These are phyloP conservation scores for Mallotus nudiflorus DNA, from an alignment of 345 rosid species.

Conservation along the genomic window DNA sequence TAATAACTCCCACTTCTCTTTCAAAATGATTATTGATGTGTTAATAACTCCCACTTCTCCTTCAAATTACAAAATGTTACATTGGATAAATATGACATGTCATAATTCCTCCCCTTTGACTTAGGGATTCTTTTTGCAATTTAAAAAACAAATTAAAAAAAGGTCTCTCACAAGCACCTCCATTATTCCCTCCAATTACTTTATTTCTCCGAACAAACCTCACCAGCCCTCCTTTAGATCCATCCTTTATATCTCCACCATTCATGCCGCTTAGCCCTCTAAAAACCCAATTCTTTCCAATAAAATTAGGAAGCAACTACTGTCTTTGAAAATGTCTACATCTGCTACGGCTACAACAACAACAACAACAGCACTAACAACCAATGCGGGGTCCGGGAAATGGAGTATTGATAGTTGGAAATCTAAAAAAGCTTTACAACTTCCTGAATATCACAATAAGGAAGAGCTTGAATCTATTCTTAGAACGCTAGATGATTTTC, in stretches of 20 bases:
- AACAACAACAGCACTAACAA: background rate
- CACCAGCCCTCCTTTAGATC: constrained; percentile 8
- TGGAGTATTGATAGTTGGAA: constrained; percentile 33
- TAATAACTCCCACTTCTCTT: too few relatives aligned
- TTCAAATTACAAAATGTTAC: too few relatives aligned
- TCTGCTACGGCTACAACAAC: constrained; percentile 1
- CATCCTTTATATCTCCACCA: constrained; percentile 17
- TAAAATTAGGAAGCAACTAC: constrained; percentile 1
- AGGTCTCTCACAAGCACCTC: constrained; percentile 19
- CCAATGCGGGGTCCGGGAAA: constrained; percentile 15
- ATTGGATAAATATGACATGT: too few relatives aligned
- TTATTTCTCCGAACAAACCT: background rate
- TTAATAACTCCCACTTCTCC: too few relatives aligned
- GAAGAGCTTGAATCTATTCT: constrained; percentile 27
- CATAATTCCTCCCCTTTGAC: too few relatives aligned
- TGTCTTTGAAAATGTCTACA: too few relatives aligned
- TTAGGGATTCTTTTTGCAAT: too few relatives aligned
- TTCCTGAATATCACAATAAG: constrained; percentile 25
- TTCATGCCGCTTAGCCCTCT: constrained; percentile 22
- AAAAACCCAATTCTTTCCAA: constrained; percentile 12
- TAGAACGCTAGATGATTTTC: constrained; percentile 27
- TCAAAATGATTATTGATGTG: too few relatives aligned
- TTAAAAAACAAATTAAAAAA: too few relatives aligned
- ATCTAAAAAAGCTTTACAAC: constrained; percentile 28
- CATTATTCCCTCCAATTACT: constrained; percentile 19